Evolutionary conservation across 106 monocot genomes (phyloP), one percentile per base, ranked within the genome.

Genomic region (Hemerocallis citrina): DNA sequence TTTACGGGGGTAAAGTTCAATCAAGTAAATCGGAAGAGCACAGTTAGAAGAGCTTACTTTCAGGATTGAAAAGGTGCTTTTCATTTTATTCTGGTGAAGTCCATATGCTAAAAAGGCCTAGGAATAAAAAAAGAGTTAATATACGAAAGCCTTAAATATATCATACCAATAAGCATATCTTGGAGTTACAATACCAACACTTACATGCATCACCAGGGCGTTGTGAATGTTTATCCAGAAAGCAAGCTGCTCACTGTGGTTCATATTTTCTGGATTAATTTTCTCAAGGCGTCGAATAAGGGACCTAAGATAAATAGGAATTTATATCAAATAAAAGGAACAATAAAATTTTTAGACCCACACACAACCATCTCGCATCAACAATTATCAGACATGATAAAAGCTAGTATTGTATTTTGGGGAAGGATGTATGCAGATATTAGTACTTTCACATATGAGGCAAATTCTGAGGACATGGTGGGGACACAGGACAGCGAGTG

Each of bases 191-290:
- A 52, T 8, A 9, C 5, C 15, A 23, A 33, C 21, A 36, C 85
- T 28, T 84, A 93, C 93, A 77, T 93, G 93, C 93, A 93, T 89
- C 24, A 85, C 73, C 49, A 93, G 61, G 40, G 93, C 88, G 75
- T 93, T 93, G 62, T 93, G 85, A 27, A 93, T 70, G 49, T 93
- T 93, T 9, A 93, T 82, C 93, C 89, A 93, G 46, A 93, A 93
- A 17, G 85, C 79, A 48, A 93, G 79, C 52, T 80, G 76, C 65
- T 85, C 87, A 7, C 80, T 69, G 22, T 77, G 72, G 3, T 54
- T 56, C 89, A 93, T 68, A 54, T 75, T 79, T 45, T 49, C 72
- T 37, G 93, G 88, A 25, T 85, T 76, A 25, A 89, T 45, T 36
- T 37, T 70, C 44, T 81, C 83, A 24, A 92, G 81, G 1, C 51